Percentiles rank a stretch among this genome's conserved stretches.
Conservation (phyloP, 305 asterid species). For the Fraxinus ornus region DNA sequence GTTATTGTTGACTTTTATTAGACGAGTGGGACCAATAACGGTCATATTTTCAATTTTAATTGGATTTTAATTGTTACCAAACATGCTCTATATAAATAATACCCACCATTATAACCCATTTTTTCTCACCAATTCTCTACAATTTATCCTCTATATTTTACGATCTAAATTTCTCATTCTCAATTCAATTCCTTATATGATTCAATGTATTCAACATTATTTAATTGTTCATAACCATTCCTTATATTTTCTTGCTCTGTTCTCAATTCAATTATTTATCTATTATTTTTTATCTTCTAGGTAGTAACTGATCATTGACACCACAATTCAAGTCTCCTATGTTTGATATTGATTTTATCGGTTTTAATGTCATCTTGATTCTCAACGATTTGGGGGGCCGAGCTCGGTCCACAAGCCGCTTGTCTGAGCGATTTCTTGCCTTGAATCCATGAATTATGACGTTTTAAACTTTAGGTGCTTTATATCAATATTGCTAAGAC, state of each 20-base stretch:
- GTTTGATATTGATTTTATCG: too few relatives aligned
- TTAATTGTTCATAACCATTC: not conserved
- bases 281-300: too few relatives aligned
- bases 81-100: too few relatives aligned
- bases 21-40: too few relatives aligned
- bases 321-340: not conserved
- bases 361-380: not conserved
- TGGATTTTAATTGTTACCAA: too few relatives aligned
- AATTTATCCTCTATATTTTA: not conserved
- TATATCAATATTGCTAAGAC: not conserved
- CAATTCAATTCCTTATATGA: not conserved
- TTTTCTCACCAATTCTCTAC: not conserved
- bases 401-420: too few relatives aligned
- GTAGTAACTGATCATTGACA: not conserved
- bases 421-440: not conserved
- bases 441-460: not conserved
- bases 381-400: too few relatives aligned
- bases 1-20: too few relatives aligned
- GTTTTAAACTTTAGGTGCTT: not conserved
- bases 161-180: not conserved
- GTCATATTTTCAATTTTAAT: too few relatives aligned
- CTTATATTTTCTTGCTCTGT: not conserved
- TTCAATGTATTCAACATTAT: not conserved
- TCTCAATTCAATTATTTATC: not conserved
- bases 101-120: not conserved